phyloP scores from a whole-genome alignment of 1,284 basidiomycete species.

The Phlebopus sp. region DNA sequence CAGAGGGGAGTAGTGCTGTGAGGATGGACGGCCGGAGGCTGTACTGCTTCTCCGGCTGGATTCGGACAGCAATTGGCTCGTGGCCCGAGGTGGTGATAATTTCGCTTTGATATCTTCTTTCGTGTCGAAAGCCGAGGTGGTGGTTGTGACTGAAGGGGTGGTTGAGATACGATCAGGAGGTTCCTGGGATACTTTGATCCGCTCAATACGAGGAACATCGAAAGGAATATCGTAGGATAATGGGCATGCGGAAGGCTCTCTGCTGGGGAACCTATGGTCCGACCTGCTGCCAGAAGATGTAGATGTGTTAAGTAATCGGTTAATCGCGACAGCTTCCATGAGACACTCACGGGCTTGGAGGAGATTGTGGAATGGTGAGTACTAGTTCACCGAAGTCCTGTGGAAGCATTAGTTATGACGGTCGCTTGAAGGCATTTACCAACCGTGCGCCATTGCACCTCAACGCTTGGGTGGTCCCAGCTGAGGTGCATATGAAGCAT shows the following conservation, averaged over 20 bases:
- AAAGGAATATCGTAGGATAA: slow-evolving; percentile 2
- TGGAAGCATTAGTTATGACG: slow-evolving; percentile 2
- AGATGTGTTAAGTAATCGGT: slow-evolving; percentile 8
- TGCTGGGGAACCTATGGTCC: background rate
- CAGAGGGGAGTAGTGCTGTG: slow-evolving; percentile 20
- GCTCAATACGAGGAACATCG: background rate
- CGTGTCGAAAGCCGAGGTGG: slow-evolving; percentile 9
- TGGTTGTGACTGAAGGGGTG: slow-evolving; percentile 14
- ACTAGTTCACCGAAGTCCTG: slow-evolving; percentile 20
- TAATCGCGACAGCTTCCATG: background rate
- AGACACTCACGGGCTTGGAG: slow-evolving; percentile 17
- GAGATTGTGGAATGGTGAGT: slow-evolving; percentile 15
- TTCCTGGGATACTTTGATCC: slow-evolving; percentile 3
- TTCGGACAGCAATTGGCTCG: slow-evolving; percentile 5
- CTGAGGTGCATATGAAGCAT: slow-evolving; percentile 54
- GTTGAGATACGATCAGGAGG: slow-evolving; percentile 8
- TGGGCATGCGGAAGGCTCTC: slow-evolving; percentile 7
- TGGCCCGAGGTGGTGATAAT: slow-evolving; percentile 9
- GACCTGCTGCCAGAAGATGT: slow-evolving; percentile 1
- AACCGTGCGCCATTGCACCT: slow-evolving; percentile 40
- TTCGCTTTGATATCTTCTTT: slow-evolving; percentile 27
- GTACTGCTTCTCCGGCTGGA: slow-evolving; percentile 8
- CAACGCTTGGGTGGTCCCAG: slow-evolving; percentile 52
- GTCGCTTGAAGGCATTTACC: slow-evolving; percentile 1
- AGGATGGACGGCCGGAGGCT: slow-evolving; percentile 14